phyloP scores from a whole-genome alignment of 495 filamentous ascomycete species.

The Aspergillus nidulans region DNA sequence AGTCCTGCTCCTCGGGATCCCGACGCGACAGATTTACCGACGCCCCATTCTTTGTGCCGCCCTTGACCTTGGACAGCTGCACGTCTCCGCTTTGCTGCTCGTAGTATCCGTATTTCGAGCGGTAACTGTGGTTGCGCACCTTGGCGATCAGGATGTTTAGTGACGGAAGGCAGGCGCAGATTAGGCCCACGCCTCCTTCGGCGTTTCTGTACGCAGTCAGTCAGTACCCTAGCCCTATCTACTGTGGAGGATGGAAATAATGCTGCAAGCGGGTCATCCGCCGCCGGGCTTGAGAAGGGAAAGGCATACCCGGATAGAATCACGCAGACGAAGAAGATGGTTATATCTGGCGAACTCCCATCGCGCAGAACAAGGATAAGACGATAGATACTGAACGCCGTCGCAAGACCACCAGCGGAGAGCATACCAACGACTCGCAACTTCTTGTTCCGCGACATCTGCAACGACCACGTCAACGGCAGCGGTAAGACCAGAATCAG shows the following conservation, averaged over 20 bases:
- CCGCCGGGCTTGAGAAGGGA: background rate
- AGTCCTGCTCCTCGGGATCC: constrained; percentile 21
- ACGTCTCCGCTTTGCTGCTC: constrained; percentile 22
- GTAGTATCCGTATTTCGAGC: constrained; percentile 28
- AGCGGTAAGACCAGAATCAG: constrained; percentile 43
- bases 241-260: no score
- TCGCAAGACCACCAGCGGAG: constrained; percentile 44
- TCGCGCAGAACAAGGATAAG: constrained; percentile 37
- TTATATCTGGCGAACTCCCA: constrained; percentile 30
- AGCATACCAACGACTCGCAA: constrained; percentile 43
- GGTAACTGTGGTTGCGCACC: constrained; percentile 26
- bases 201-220: constrained; percentile 32
- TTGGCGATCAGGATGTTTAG: constrained; percentile 35
- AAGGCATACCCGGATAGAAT: constrained; percentile 42
- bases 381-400: constrained; percentile 42
- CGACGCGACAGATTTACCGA: constrained; percentile 12
- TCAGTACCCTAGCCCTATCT: background rate
- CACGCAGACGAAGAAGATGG: constrained; percentile 39
- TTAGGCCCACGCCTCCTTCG: constrained; percentile 44
- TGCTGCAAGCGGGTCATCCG: no score
- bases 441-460: constrained; percentile 43
- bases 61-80: background rate
- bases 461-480: constrained; percentile 44
- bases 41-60: background rate
- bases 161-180: constrained; percentile 44